These are phyloP conservation scores for Lactifluus echinatus DNA, from an alignment of 768 basidiomycete genomes.

Conservation along the genomic window DNA sequence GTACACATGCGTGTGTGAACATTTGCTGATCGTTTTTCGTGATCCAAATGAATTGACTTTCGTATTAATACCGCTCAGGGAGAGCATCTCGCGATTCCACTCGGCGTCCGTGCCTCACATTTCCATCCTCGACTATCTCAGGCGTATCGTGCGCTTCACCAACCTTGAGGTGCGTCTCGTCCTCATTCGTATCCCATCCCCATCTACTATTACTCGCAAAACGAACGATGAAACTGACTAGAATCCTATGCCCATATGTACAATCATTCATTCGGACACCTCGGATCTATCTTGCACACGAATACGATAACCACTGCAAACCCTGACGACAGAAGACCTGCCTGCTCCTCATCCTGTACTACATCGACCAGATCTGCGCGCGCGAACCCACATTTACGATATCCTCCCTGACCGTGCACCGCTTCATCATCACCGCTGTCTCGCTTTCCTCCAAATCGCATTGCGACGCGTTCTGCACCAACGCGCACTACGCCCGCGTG, in stretches of 20 bases:
- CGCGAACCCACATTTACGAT: constrained; percentile 84
- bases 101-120: constrained; percentile 87
- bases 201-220: not conserved
- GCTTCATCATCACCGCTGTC: constrained; percentile 92
- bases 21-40: not conserved
- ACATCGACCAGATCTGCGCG: constrained; percentile 90
- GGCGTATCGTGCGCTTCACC: constrained; percentile 89
- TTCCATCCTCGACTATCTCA: constrained; percentile 83
- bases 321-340: constrained; percentile 57
- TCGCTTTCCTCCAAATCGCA: constrained; percentile 90
- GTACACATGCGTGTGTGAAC: not conserved
- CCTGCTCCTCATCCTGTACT: constrained; percentile 75
- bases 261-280: not conserved
- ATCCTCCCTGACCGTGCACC: constrained; percentile 93
- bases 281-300: no score
- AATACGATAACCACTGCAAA: no score
- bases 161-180: constrained; percentile 75
- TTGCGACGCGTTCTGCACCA: constrained; percentile 93
- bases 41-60: not conserved
- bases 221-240: not conserved
- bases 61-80: constrained; percentile 41
- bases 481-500: constrained; percentile 90
- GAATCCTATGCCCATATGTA: not conserved
- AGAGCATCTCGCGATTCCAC: constrained; percentile 92
- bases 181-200: not conserved